Evolutionary conservation across 2,329 filamentous ascomycete species (phyloP).

Genomic region (Aureobasidium leucospermi): DNA sequence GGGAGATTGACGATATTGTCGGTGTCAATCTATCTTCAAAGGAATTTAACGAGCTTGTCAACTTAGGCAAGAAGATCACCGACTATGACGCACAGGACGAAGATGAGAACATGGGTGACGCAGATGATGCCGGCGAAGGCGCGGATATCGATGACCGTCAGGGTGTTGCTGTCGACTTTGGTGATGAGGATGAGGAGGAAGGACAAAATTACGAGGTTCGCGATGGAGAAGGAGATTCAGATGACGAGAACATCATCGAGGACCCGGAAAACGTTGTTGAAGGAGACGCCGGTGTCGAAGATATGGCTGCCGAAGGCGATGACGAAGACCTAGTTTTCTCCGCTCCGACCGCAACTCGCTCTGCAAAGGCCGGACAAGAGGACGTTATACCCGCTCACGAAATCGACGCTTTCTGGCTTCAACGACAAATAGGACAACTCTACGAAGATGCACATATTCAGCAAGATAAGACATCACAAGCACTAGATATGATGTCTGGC

Average conservation of each 20-base stretch:
- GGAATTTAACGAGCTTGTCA: constrained; percentile 94
- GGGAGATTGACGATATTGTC: constrained; percentile 87
- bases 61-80: constrained; percentile 96
- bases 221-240: constrained; percentile 70
- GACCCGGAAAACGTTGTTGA: constrained; percentile 16
- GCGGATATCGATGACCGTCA: constrained; percentile 86
- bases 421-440: constrained; percentile 79
- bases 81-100: constrained; percentile 97
- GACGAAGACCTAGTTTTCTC: constrained; percentile 78
- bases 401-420: constrained; percentile 96
- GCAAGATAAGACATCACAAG: constrained; percentile 83
- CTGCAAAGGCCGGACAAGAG: constrained; percentile 36
- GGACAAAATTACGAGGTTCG: constrained; percentile 82
- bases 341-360: constrained; percentile 33
- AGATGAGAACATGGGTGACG: constrained; percentile 74
- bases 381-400: constrained; percentile 68
- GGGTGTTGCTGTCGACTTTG: constrained; percentile 95
- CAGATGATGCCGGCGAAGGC: constrained; percentile 55
- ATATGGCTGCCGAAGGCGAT: constrained; percentile 42
- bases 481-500: constrained; percentile 74
- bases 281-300: constrained; percentile 37
- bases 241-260: constrained; percentile 45
- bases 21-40: constrained; percentile 77
- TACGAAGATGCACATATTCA: constrained; percentile 90
- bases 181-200: constrained; percentile 73